Evolutionary conservation across 352 stramenopile genomes (phyloP).

Genomic region (Phytophthora quininea): DNA sequence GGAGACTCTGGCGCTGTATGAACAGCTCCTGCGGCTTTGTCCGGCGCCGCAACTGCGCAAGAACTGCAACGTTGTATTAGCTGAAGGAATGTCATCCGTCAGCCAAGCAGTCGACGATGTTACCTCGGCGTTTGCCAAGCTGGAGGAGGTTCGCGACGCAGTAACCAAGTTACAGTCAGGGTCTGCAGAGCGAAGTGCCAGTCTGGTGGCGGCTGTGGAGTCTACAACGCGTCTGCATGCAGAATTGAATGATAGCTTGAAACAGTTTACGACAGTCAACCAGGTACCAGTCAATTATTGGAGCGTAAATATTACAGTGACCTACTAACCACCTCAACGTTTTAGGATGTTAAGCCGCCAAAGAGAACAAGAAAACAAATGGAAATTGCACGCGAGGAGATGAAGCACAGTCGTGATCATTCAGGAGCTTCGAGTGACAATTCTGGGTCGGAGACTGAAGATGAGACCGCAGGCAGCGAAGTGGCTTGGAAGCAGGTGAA

Average conservation of each 20-base stretch:
- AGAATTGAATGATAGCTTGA: background rate
- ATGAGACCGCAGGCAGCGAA: background rate
- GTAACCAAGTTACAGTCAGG: slow-evolving; percentile 13
- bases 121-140: slow-evolving; percentile 11
- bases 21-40: slow-evolving; percentile 31
- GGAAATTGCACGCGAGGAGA: background rate
- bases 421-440: background rate
- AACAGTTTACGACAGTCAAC: background rate
- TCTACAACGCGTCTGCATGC: background rate
- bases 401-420: background rate
- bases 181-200: background rate
- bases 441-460: background rate
- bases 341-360: background rate
- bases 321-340: too few species aligned
- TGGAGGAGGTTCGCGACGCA: slow-evolving; percentile 34
- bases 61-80: slow-evolving; percentile 21
- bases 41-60: slow-evolving; percentile 15
- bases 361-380: background rate
- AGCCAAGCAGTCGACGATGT: slow-evolving; percentile 8
- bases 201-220: background rate
- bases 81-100: slow-evolving; percentile 21
- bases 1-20: slow-evolving; percentile 17
- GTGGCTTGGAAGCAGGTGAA: background rate
- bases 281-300: too few species aligned
- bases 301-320: too few species aligned